phyloP scores from a whole-genome alignment of 805 yeast genomes.

The Wickerhamomyces tratensis region DNA sequence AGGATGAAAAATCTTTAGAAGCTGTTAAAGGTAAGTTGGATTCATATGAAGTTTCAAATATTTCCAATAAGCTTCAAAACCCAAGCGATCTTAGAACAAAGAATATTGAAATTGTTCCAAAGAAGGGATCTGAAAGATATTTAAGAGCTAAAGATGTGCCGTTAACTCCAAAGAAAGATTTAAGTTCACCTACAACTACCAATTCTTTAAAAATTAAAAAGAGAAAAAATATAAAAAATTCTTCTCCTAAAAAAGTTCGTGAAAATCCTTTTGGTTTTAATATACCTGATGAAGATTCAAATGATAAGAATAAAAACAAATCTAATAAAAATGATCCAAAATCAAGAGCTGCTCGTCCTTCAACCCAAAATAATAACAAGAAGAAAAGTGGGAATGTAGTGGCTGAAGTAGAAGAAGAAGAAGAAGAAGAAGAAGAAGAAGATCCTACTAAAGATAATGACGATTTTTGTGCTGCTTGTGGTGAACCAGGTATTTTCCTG shows the following conservation, averaged over 20 bases:
- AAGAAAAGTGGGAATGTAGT: no score
- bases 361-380: no score
- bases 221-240: conserved; percentile 16
- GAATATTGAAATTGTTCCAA: conserved; percentile 2
- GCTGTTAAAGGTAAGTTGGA: background rate
- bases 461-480: conserved; percentile 88
- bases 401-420: conserved; percentile 13
- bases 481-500: conserved; percentile 77
- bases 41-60: conserved; percentile 3
- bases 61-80: conserved; percentile 11
- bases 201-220: conserved; percentile 1
- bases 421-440: conserved; percentile 19
- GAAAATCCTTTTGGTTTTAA: conserved; percentile 37
- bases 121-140: conserved; percentile 1
- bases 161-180: conserved; percentile 4
- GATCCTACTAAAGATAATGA: conserved; percentile 46
- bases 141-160: background rate
- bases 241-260: conserved; percentile 20
- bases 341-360: conserved; percentile 10
- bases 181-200: no score
- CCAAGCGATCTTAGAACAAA: conserved; percentile 10
- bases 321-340: conserved; percentile 1
- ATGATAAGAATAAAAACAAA: no score
- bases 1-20: no score
- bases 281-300: conserved; percentile 7